Evolutionary conservation across 2,329 filamentous ascomycete species (phyloP).

Genomic region (Proliferodiscus dingleyae): DNA sequence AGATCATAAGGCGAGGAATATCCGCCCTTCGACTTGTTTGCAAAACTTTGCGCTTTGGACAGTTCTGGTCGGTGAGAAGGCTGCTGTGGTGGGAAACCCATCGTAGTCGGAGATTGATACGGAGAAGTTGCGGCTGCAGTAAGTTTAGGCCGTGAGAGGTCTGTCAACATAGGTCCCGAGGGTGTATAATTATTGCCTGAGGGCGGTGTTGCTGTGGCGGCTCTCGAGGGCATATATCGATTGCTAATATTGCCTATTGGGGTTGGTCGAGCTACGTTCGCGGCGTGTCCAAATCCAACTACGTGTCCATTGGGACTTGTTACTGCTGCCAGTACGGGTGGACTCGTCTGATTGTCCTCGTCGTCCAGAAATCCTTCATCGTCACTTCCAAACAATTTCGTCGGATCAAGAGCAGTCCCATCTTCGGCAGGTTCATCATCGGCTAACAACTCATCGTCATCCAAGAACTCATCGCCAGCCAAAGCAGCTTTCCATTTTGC

Average conservation of each 20-base stretch:
- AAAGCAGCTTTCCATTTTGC: conserved; percentile 82
- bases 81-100: conserved; percentile 18
- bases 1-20: conserved; percentile 95
- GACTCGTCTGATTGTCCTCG: conserved; percentile 20
- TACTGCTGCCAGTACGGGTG: conserved; percentile 25
- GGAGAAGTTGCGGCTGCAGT: conserved; percentile 12
- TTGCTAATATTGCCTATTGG: conserved; percentile 20
- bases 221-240: conserved; percentile 27
- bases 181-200: conserved; percentile 26
- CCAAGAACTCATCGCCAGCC: conserved; percentile 61
- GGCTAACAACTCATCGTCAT: conserved; percentile 56
- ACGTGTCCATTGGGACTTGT: conserved; percentile 31
- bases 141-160: conserved; percentile 22
- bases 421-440: conserved; percentile 38
- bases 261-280: conserved; percentile 10
- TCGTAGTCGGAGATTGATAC: conserved; percentile 19
- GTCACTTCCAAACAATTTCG: conserved; percentile 72
- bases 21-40: conserved; percentile 81
- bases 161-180: conserved; percentile 27
- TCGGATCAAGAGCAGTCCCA: conserved; percentile 49
- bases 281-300: conserved; percentile 17
- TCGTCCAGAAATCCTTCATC: conserved; percentile 79
- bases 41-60: conserved; percentile 74
- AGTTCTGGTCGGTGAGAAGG: conserved; percentile 40
- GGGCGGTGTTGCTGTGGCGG: conserved; percentile 5